phyloP scores from a whole-genome alignment of 768 basidiomycete genomes.

The Tulasnella sp. region DNA sequence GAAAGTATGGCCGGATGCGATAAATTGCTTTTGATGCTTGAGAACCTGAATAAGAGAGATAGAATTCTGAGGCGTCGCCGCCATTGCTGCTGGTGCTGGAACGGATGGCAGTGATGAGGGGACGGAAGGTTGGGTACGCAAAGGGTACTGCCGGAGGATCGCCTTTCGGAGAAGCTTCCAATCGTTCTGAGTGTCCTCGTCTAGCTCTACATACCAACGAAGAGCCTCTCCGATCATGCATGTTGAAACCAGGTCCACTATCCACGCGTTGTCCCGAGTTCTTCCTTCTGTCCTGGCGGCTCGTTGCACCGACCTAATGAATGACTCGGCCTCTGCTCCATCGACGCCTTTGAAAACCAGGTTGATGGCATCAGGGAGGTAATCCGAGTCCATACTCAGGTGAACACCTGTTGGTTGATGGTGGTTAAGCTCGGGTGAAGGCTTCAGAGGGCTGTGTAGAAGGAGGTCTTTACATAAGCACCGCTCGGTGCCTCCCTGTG shows the following conservation, averaged over 20 bases:
- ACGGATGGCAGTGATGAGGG: too few species aligned
- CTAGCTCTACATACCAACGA: slow-evolving; percentile 10
- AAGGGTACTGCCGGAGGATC: neutral
- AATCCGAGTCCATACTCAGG: neutral
- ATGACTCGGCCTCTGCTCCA: neutral
- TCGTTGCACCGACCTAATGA: neutral
- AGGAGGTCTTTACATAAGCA: too few species aligned
- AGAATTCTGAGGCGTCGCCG: too few species aligned
- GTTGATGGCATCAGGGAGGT: neutral
- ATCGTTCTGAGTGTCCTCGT: neutral
- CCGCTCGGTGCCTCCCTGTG: neutral
- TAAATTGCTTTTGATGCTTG: neutral
- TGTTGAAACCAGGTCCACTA: neutral
- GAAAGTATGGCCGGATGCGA: neutral
- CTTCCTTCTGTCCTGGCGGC: neutral
- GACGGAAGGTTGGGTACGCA: too few species aligned
- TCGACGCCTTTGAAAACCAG: neutral
- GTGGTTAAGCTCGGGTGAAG: too few species aligned
- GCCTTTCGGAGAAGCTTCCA: slow-evolving; percentile 4
- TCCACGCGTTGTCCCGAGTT: neutral
- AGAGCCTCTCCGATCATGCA: neutral
- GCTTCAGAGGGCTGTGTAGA: too few species aligned
- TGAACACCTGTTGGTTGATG: neutral
- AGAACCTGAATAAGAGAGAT: neutral
- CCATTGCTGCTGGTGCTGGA: too few species aligned